These are phyloP conservation scores for Heritiera littoralis DNA, from an alignment of 345 rosid species.

Conservation along the genomic window DNA sequence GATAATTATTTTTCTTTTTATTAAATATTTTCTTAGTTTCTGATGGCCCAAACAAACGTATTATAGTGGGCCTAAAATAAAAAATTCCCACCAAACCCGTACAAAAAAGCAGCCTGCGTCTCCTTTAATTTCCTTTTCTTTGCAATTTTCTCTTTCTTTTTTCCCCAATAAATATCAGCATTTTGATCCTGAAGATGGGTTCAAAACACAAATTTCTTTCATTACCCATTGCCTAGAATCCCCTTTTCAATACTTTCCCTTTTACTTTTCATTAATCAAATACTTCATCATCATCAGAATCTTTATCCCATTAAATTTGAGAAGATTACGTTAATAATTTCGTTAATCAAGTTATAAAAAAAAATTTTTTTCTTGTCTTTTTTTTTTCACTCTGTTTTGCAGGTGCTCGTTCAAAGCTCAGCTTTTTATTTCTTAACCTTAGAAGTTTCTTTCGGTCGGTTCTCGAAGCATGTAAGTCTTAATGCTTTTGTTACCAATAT, in stretches of 20 bases:
- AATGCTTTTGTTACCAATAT: neutral
- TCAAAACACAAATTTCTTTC: neutral
- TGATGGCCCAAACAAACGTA: neutral
- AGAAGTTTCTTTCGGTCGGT: neutral
- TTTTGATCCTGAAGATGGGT: neutral
- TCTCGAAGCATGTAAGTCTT: conserved; percentile 16
- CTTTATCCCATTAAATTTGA: too few species aligned
- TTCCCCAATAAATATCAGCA: neutral
- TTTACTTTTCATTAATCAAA: too few species aligned
- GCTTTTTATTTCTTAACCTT: neutral
- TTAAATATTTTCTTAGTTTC: neutral
- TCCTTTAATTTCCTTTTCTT: neutral
- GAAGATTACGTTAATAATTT: too few species aligned
- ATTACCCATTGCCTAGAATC: neutral
- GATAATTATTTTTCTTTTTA: neutral
- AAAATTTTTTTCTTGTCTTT: neutral
- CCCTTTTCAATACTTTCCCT: neutral
- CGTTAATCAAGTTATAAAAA: neutral
- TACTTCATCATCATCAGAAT: too few species aligned
- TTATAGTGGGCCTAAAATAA: neutral
- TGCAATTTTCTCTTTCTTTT: neutral
- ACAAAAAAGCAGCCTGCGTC: neutral
- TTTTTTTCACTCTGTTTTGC: conserved; percentile 3
- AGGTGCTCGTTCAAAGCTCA: neutral
- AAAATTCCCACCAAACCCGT: neutral